Evolutionary conservation across 2,329 filamentous ascomycete genomes (phyloP), one percentile per base, ranked within the genome.

Genomic region (Periglandula ipomoeae): DNA sequence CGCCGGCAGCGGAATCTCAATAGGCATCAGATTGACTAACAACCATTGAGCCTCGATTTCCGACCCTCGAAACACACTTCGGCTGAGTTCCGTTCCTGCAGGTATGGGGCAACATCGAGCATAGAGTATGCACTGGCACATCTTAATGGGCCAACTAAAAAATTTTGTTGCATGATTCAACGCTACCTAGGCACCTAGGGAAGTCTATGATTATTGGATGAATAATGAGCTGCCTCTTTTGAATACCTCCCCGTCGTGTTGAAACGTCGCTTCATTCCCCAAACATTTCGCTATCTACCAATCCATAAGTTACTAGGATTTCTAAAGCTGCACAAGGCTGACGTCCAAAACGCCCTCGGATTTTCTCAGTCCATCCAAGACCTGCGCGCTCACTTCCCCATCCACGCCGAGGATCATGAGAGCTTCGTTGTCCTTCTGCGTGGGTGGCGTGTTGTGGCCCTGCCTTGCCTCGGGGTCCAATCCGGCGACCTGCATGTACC

Each of bases 331-430:
- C 17, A 81, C 71, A 52, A 81, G 55, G 53, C 73, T 78, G 42
- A 81, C 76, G 55, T 78, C 64, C 50, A 81, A 59, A 40, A 81
- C 77, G 5, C 78, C 78, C 54, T 78, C 72, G 0, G 71, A 67
- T 46, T 61, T 66, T 23, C 65, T 65, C 57, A 81, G 59, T 19
- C 73, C 74, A 5, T 68, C 66, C 40, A 79, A 55, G 5, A 81
- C 71, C 30, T 79, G 74, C 47, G 75, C 74, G 0, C 74, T 75
- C 17, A 89, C 80, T 3, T 74, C 71, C 2, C 79, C 77, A 58
- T 85, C 82, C 9, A 91, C 80, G 1, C 87, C 85, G 45, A 91
- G 57, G 57, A 91, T 90, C 87, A 91, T 91, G 55, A 91, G 66
- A 9, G 87, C 87, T 66, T 91, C 87, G 39, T 82, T 79, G 44